Evolutionary conservation across 371 early-diverging fungal species (phyloP).

Genomic region (Mortierella sp.): DNA sequence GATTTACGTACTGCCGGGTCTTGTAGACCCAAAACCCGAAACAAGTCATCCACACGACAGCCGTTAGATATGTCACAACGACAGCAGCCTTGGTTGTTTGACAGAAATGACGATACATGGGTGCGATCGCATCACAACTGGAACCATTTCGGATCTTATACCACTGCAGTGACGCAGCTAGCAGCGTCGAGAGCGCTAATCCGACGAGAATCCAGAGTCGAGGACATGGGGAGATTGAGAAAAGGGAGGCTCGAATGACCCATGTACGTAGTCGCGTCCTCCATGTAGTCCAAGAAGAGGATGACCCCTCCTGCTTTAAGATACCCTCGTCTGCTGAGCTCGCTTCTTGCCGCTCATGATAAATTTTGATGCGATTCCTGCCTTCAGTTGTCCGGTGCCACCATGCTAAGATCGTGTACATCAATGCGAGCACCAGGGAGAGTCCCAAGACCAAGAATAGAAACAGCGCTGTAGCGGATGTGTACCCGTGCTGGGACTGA

Average conservation of each 20-base stretch:
- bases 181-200: background rate
- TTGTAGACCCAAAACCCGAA: constrained; percentile 11
- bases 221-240: constrained; percentile 11
- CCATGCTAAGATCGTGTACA: constrained; percentile 33
- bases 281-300: too few relatives aligned
- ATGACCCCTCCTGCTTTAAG: background rate
- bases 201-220: constrained; percentile 20
- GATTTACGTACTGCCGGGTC: background rate
- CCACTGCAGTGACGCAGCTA: constrained; percentile 10
- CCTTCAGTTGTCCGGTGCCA: constrained; percentile 19
- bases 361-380: background rate
- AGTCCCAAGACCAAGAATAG: constrained; percentile 17
- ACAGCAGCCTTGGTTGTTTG: constrained; percentile 27
- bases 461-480: constrained; percentile 18
- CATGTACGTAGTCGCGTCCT: background rate
- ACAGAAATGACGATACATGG: constrained; percentile 13
- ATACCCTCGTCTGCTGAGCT: background rate
- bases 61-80: background rate
- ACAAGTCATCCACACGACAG: constrained; percentile 20
- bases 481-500: constrained; percentile 7
- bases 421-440: constrained; percentile 14
- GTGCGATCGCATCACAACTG: constrained; percentile 1
- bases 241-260: background rate
- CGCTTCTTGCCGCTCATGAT: background rate
- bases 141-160: constrained; percentile 15